Base-by-base conservation (phyloP, 768 basidiomycete species). In the Mrakia frigida region DNA sequence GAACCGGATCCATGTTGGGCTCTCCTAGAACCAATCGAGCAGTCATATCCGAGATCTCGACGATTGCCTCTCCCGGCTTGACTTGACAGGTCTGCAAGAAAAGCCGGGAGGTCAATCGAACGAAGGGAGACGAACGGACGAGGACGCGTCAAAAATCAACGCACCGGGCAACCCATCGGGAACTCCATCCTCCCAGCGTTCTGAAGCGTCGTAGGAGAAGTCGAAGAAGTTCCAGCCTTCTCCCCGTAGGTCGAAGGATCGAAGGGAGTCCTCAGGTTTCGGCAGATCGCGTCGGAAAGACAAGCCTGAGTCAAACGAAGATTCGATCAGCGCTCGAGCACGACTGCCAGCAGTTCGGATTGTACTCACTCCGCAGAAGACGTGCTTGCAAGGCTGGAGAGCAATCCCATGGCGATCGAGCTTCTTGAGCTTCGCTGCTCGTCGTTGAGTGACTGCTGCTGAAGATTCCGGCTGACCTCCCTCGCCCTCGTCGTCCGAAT, bases 31-130 rank as follows among this genome's bases (percentile, higher is more conserved):
- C 70, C 16, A 71, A 50, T 1, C 53, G n/a, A 23, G 70, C 70
- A 21, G 70, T 71, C 70, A 71, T 71, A 16, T 71, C 70, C 3
- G 70, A 71, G 28, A 71, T 71, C 46, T 52, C 50, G 50, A 52
- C 43, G 18, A 71, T 43, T 21, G 41, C 14, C 1, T 71, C 37
- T 13, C 35, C 70, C 14, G 70, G 70, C 23, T 71, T 71, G 7
- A 59, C 43, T 39, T 43, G 65, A 14, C 65, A 68, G 37, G 65
- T 68, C 65, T 68, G 56, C 6, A 14, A 21, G 46, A 18, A 50
- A 50, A 7, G 7, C 0, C 56, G 10, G n/a, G 28, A 56, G 14
- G 35, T 65, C 21, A 21, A n/a, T 35, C 23, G 37, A 41, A 37
- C 0, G 39, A 68, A 65, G 6, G 21, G 31, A 65, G 23, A 37